phyloP scores from a whole-genome alignment of 2,329 filamentous ascomycete genomes.

The Graphilbum fragrans region DNA sequence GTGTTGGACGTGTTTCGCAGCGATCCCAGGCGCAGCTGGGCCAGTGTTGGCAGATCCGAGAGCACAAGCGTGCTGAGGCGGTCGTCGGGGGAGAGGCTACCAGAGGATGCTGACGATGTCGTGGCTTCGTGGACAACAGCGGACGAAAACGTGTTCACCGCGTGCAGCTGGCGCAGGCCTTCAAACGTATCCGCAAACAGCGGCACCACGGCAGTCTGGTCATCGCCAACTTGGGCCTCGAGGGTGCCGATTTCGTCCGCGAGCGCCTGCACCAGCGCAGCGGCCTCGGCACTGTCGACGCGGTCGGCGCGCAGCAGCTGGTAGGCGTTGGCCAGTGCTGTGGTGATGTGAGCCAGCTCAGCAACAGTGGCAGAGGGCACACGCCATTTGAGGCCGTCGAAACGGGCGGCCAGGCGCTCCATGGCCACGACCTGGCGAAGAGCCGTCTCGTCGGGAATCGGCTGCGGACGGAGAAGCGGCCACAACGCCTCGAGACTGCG shows the following conservation, averaged over 20 bases:
- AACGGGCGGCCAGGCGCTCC: constrained; percentile 43
- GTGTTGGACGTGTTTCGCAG: constrained; percentile 16
- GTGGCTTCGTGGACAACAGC: too few relatives aligned
- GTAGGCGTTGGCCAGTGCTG: constrained; percentile 43
- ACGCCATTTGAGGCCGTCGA: constrained; percentile 50
- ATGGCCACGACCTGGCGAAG: constrained; percentile 37
- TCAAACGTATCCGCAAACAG: constrained; percentile 46
- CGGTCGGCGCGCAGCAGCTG: constrained; percentile 31
- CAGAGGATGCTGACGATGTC: background rate
- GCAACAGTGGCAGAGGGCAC: constrained; percentile 32
- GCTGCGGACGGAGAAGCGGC: constrained; percentile 55
- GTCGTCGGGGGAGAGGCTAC: constrained; percentile 1
- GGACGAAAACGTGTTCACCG: too few relatives aligned
- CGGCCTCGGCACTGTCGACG: constrained; percentile 24
- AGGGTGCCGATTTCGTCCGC: constrained; percentile 38
- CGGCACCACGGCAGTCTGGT: constrained; percentile 38
- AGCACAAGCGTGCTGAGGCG: constrained; percentile 23
- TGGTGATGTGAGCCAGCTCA: constrained; percentile 40
- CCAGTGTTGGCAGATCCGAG: constrained; percentile 29
- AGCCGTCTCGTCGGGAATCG: constrained; percentile 32
- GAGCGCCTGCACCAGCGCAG: constrained; percentile 36
- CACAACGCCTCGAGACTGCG: constrained; percentile 72
- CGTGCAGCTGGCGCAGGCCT: constrained; percentile 37
- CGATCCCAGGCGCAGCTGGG: constrained; percentile 32
- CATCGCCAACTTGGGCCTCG: constrained; percentile 30